Conservation (phyloP, 306 rosid genomes). For the Mimosa bimucronata region DNA sequence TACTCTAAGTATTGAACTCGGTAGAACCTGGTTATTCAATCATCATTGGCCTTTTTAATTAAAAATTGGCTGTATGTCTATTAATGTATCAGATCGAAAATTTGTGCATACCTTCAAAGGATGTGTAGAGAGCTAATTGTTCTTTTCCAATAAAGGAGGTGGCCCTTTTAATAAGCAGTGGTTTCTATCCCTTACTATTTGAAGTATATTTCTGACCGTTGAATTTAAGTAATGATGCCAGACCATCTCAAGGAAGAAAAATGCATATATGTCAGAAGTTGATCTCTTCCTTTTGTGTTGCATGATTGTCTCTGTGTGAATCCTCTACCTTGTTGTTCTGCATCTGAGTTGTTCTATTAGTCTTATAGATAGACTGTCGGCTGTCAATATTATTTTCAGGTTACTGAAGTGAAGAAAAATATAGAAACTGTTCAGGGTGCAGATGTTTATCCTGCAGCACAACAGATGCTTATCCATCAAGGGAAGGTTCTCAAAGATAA, state of each 20-base stretch:
- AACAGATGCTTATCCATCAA: slow-evolving; percentile 89
- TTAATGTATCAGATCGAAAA: background rate
- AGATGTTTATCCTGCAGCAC: slow-evolving; percentile 75
- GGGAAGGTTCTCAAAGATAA: slow-evolving; percentile 82
- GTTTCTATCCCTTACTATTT: background rate
- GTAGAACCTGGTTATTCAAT: background rate
- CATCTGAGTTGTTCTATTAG: background rate
- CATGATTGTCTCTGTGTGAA: background rate
- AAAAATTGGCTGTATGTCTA: background rate
- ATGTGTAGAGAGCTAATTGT: background rate
- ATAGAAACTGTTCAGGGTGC: slow-evolving; percentile 69
- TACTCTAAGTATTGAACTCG: background rate
- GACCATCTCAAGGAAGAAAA: background rate
- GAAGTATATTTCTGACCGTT: background rate
- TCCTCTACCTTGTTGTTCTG: background rate
- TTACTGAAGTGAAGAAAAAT: slow-evolving; percentile 73
- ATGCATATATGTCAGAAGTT: background rate
- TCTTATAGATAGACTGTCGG: background rate
- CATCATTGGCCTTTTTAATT: background rate
- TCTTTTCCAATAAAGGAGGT: background rate
- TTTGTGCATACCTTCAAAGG: background rate
- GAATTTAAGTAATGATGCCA: background rate
- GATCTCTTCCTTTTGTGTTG: background rate
- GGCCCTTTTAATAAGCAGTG: background rate
- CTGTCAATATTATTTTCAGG: slow-evolving; percentile 46